A percentile compares a stretch with the other conserved stretches of the same genome.
Evolutionary conservation across 2,329 filamentous ascomycete species (phyloP).

Genomic region (Sclerotinia trifoliorum): DNA sequence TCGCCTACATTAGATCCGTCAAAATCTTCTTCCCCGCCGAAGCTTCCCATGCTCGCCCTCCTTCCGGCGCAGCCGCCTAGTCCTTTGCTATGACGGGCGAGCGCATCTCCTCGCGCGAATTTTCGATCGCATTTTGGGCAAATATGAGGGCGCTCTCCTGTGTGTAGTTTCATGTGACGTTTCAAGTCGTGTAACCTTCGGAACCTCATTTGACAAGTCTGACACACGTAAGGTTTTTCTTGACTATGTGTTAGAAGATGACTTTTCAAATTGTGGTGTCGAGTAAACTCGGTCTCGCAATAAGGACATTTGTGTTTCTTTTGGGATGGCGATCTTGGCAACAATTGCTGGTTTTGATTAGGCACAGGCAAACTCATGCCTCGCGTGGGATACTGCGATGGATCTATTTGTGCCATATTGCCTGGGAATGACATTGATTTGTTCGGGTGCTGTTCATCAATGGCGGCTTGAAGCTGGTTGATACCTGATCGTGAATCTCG

Average conservation of each 20-base stretch:
- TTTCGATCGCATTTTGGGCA: constrained; percentile 93
- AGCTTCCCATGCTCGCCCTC: constrained; percentile 80
- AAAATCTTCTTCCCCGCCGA: constrained; percentile 74
- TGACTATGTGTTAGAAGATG: constrained; percentile 96
- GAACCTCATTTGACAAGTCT: constrained; percentile 91
- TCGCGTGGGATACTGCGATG: constrained; percentile 41
- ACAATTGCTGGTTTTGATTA: constrained; percentile 45
- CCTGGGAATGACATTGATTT: constrained; percentile 39
- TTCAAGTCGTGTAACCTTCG: constrained; percentile 92
- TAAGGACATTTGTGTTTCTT: constrained; percentile 98
- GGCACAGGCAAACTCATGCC: constrained; percentile 60
- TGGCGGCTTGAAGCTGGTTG: constrained; percentile 30
- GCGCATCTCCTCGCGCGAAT: constrained; percentile 91
- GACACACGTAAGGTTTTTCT: constrained; percentile 94
- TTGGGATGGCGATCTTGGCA: constrained; percentile 67
- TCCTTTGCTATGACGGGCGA: constrained; percentile 93
- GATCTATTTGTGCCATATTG: constrained; percentile 34
- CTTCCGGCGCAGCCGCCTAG: constrained; percentile 92
- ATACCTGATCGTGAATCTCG: constrained; percentile 30
- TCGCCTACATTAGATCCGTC: constrained; percentile 53
- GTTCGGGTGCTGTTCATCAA: constrained; percentile 34
- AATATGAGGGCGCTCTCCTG: constrained; percentile 90
- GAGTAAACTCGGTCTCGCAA: constrained; percentile 93
- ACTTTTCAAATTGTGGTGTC: constrained; percentile 96
- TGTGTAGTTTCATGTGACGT: constrained; percentile 93